Percentiles rank a stretch among this genome's conserved stretches.
phyloP scores from a whole-genome alignment of 1,284 basidiomycete species.

The Neolentinus lepideus region DNA sequence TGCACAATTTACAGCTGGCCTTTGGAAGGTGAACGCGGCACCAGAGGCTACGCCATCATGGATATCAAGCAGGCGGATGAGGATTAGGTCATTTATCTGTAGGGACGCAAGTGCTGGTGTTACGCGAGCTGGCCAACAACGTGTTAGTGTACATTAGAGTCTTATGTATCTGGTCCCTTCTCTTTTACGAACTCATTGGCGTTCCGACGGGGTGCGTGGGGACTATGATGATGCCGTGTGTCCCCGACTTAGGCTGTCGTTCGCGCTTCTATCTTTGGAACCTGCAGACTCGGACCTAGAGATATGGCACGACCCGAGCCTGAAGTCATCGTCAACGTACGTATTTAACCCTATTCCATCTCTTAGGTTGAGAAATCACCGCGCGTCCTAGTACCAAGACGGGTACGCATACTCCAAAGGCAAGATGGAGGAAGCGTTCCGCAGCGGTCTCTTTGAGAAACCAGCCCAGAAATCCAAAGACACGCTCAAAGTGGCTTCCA shows the following conservation, averaged over 20 bases:
- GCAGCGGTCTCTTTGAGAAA: constrained; percentile 50
- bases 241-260: too few species aligned
- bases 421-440: constrained; percentile 58
- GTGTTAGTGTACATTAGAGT: too few species aligned
- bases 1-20: background rate
- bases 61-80: background rate
- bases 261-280: too few species aligned
- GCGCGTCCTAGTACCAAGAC: constrained; percentile 43
- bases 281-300: too few species aligned
- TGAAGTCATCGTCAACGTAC: constrained; percentile 62
- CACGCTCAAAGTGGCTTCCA: constrained; percentile 26
- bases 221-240: too few species aligned
- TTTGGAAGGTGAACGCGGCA: background rate
- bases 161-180: too few species aligned
- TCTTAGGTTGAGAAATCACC: background rate
- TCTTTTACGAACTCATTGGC: too few species aligned
- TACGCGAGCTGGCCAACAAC: too few species aligned
- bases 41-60: background rate
- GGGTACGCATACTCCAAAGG: constrained; percentile 60
- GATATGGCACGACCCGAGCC: constrained; percentile 45
- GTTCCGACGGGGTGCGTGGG: too few species aligned
- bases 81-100: too few species aligned
- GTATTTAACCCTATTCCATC: constrained; percentile 15
- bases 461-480: constrained; percentile 31
- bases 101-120: constrained; percentile 8